A percentile compares a stretch with the other conserved stretches of the same genome.
phyloP scores from a whole-genome alignment of 2,329 filamentous ascomycete genomes.

The Aspergillus sp. region DNA sequence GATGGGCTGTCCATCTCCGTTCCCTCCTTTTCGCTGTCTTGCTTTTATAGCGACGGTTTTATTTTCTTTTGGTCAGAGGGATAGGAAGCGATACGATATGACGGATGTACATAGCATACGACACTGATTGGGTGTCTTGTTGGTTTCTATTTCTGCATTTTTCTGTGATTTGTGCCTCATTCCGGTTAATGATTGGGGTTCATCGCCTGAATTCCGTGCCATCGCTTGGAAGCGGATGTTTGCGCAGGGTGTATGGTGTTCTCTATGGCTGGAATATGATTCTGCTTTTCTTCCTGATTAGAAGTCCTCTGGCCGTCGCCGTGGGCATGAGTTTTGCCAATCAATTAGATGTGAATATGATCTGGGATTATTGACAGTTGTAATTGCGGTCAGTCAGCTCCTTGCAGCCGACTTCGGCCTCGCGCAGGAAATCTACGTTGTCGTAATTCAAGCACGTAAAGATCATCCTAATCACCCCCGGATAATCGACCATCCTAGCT shows the following conservation, averaged over 20 bases:
- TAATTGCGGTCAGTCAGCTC: too few species aligned
- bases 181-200: slow-evolving; percentile 22
- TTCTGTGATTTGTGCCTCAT: slow-evolving; percentile 17
- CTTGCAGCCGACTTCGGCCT: too few species aligned
- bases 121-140: slow-evolving; percentile 11
- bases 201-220: slow-evolving; percentile 16
- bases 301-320: background rate
- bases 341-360: background rate
- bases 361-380: too few species aligned
- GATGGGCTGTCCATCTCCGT: background rate
- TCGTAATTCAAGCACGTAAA: background rate
- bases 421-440: background rate
- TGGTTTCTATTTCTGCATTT: slow-evolving; percentile 23
- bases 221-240: slow-evolving; percentile 25
- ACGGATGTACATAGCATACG: slow-evolving; percentile 37
- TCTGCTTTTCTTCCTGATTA: slow-evolving; percentile 4
- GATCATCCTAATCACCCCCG: background rate
- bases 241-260: slow-evolving; percentile 33
- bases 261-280: slow-evolving; percentile 27
- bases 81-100: slow-evolving; percentile 28
- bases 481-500: background rate
- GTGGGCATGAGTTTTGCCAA: background rate
- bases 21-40: slow-evolving; percentile 5
- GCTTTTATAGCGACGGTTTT: slow-evolving; percentile 1
- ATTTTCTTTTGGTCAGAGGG: slow-evolving; percentile 8